Conservation (phyloP, 2,329 filamentous ascomycete species). For the Xylariomycetidae sp. region DNA sequence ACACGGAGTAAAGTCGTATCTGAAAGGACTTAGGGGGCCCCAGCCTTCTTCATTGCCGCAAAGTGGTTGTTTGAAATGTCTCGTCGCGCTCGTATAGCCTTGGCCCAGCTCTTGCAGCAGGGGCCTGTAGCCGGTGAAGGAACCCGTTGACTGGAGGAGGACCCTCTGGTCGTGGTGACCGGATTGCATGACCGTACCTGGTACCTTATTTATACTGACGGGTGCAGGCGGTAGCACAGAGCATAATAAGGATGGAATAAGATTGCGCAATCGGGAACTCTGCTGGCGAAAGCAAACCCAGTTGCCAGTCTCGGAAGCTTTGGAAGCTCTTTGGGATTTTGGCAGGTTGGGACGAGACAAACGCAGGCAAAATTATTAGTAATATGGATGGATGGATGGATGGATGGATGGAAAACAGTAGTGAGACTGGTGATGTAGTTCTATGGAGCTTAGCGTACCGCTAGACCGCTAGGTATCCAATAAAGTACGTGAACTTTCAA, state of each 20-base stretch:
- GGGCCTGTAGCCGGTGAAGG: conserved; percentile 55
- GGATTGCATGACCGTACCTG: conserved; percentile 37
- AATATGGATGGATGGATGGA: too few relatives aligned
- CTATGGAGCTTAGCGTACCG: too few relatives aligned
- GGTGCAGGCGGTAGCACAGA: conserved; percentile 14
- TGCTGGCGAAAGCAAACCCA: conserved; percentile 20
- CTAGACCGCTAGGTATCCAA: too few relatives aligned
- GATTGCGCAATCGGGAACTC: conserved; percentile 23
- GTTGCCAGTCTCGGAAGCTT: not conserved
- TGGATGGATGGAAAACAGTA: too few relatives aligned
- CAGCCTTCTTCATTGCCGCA: conserved; percentile 91
- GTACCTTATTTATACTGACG: conserved; percentile 18
- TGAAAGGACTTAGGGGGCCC: conserved; percentile 81
- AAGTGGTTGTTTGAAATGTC: conserved; percentile 60
- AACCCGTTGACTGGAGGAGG: conserved; percentile 52
- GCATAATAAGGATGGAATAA: conserved; percentile 21
- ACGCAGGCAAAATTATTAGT: too few relatives aligned
- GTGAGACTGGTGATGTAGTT: too few relatives aligned
- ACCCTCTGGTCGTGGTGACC: conserved; percentile 39
- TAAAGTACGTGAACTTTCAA: too few relatives aligned
- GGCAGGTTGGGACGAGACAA: too few relatives aligned
- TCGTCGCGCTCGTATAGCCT: conserved; percentile 54
- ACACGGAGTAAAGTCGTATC: conserved; percentile 95
- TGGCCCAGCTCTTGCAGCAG: conserved; percentile 47
- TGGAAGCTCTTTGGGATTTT: not conserved